These are phyloP conservation scores for Trypanosoma rangeli DNA, from an alignment of 208 protist species.

Conservation along the genomic window DNA sequence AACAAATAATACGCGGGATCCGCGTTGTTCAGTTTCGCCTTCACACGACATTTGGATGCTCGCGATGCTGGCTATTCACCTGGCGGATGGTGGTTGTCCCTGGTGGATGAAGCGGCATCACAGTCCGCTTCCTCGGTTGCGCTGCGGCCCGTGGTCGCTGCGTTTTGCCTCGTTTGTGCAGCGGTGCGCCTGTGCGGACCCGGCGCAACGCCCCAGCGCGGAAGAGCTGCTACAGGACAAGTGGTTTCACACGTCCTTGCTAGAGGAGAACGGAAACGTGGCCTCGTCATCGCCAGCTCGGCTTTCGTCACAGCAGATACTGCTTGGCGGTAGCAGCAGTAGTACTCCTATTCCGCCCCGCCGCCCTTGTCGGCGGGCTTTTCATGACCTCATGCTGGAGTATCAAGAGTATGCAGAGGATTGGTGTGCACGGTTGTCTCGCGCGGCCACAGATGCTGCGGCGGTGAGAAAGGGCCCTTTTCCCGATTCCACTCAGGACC, in stretches of 20 bases:
- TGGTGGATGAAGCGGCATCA: conserved; percentile 45
- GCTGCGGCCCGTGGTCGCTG: conserved; percentile 37
- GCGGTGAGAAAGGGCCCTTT: neutral
- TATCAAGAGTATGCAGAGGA: conserved; percentile 32
- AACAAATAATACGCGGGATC: conserved; percentile 41
- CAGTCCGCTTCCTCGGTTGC: conserved; percentile 36
- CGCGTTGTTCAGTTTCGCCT: conserved; percentile 18
- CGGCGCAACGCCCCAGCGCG: conserved; percentile 48
- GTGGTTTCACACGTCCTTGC: conserved; percentile 69
- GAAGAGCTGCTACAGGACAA: conserved; percentile 68
- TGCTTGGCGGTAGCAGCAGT: neutral
- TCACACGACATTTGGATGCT: conserved; percentile 75
- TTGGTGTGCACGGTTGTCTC: conserved; percentile 4
- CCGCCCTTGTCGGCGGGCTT: conserved; percentile 23
- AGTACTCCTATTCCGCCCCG: neutral
- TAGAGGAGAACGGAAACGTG: conserved; percentile 18
- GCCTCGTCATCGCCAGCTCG: neutral
- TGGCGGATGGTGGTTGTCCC: conserved; percentile 54
- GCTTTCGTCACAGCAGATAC: conserved; percentile 8
- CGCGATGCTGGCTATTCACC: conserved; percentile 66
- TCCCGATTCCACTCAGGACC: conserved; percentile 9
- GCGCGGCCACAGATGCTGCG: neutral
- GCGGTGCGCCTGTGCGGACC: conserved; percentile 44
- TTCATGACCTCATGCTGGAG: conserved; percentile 31
- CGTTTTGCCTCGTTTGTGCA: conserved; percentile 63